Evolutionary conservation across 345 rosid species (phyloP).

Genomic region (Brassica juncea): DNA sequence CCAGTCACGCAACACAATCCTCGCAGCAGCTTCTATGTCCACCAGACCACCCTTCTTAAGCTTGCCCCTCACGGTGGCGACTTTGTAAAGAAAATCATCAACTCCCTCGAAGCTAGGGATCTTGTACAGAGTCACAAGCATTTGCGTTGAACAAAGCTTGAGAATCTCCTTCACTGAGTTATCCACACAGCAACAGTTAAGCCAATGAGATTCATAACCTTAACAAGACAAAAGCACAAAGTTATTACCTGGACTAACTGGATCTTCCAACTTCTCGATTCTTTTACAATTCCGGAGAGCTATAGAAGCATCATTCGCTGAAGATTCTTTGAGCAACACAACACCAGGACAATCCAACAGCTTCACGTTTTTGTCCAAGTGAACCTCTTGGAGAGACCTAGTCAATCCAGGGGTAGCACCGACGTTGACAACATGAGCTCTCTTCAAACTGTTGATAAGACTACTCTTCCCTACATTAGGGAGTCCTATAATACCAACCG

Average conservation of each 20-base stretch:
- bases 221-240: not conserved
- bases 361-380: constrained; percentile 87
- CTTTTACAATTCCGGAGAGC: constrained; percentile 96
- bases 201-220: not conserved
- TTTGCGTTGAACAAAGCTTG: constrained; percentile 65
- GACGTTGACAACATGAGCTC: constrained; percentile 85
- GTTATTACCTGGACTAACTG: constrained; percentile 80
- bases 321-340: constrained; percentile 74
- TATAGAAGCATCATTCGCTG: constrained; percentile 62
- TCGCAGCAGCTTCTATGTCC: constrained; percentile 84
- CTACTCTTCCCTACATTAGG: constrained; percentile 99
- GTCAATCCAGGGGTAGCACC: constrained; percentile 97
- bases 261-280: constrained; percentile 94
- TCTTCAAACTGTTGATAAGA: constrained; percentile 94
- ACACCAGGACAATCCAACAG: constrained; percentile 97
- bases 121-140: constrained; percentile 77
- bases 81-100: constrained; percentile 87
- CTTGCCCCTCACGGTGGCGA: constrained; percentile 86
- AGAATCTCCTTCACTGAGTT: constrained; percentile 85
- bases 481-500: constrained; percentile 88
- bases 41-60: constrained; percentile 95
- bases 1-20: constrained; percentile 87
- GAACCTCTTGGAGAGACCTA: constrained; percentile 95
- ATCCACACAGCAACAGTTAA: constrained; percentile 26
- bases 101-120: constrained; percentile 69